Base-by-base conservation (phyloP, 1,284 basidiomycete species). In the Singerocomus rubriflavus region DNA sequence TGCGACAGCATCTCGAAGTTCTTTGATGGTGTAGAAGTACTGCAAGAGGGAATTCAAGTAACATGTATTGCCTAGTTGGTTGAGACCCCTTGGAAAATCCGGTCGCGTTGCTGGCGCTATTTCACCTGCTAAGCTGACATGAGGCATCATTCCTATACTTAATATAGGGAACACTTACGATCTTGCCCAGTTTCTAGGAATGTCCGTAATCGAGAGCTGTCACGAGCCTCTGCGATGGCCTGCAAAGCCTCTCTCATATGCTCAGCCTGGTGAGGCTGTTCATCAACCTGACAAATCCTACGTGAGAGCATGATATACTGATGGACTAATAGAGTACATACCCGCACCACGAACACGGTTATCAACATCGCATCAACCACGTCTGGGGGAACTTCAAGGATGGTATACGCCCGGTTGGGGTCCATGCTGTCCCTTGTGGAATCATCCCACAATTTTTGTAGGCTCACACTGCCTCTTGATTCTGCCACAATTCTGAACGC, bases 11-110 rank as follows among this genome's bases (percentile, higher is more conserved):
- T 86, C 84, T 35, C 93, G 81, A 27, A 97, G 76, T 42, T 93
- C 89, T 62, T 82, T 87, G 69, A 97, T 91, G n/a, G 93, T 94
- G 68, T 93, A 96, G 66, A 97, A 94, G 69, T 97, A 97, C 83
- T 95, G 68, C 39, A 54, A 54, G 42, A 49, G 56, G 16, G 91
- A 94, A 66, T 95, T 95, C 48, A 96, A 77, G 67, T 95, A 96
- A 65, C 92, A 95, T 0, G 92, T 95, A 63, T 97, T 97, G 46
- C 93, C 93, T 31, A 97, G 82, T 65, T 96, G 94, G 64, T 94
- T 91, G 31, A 95, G 77, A 2, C 93, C 93, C 47, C 92, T 80
- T 13, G 93, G 93, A 60, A 86, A 75, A 53, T 92, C 88, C 2
- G 74, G 72, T 34, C 79, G 75, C 5, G 73, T 79, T 27, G 75